Base-by-base conservation (phyloP, 768 basidiomycete species). In the Trametes maxima region DNA sequence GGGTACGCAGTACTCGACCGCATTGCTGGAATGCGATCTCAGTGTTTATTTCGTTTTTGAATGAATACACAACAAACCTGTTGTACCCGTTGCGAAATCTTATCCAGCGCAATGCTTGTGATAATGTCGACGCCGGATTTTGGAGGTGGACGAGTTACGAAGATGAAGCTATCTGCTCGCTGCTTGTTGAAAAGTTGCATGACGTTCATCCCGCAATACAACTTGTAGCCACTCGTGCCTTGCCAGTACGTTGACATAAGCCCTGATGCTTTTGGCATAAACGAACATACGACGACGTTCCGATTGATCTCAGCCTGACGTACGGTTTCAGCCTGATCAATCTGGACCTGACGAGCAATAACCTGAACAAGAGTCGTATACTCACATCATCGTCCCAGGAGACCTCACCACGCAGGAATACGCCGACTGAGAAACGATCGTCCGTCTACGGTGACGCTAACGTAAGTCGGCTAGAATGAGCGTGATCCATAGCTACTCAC, bases 221-320 rank as follows among this genome's bases (percentile, higher is more conserved):
- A 70, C 35, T 80, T 75, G 68, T 85, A 86, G 5, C 85, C 86
- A 3, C 69, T 67, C 0, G 80, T 76, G 57, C 85, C 85, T 24
- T 81, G 79, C 17, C 77, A 76, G 62, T 82, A 83, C 1, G 76
- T 78, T 3, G 85, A 79, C 52, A 81, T 74, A 13, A 76, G 71
- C 2, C 78, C 74, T 0, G 82, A 79, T 2, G 83, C 79, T 36
- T 79, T 72, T 2, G 84, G 79, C 79, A 86, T 78, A 70, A 88
- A 88, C 0, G 85, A 81, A 64, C 83, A 84, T 8, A 86, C 84
- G 6, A 85, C 82, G 10, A 88, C 80, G 47, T 85, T 84, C 21
- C 85, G 75, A 46, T 79, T 77, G 17, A 87, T 80, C 50, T 84
- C 80, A 0, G 82, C 80, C 59, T 87, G 14, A 24, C n/a, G n/a